Conservation (phyloP, 2,329 filamentous ascomycete genomes). For the Aspergillus bombycis region DNA sequence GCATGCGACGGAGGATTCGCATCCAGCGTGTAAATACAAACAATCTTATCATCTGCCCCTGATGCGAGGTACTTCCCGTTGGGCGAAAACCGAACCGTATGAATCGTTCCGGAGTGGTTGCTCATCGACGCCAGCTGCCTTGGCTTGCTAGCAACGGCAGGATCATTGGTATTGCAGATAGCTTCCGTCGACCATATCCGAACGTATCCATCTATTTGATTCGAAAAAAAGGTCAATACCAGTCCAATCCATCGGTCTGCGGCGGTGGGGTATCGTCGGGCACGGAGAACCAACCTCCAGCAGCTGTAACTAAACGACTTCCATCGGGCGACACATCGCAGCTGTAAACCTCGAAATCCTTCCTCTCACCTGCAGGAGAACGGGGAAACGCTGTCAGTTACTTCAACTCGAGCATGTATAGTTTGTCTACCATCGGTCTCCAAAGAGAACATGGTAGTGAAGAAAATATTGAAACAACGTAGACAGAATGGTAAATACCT, state of each 20-base stretch:
- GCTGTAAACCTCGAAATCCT: slow-evolving; percentile 98
- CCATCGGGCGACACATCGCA: slow-evolving; percentile 97
- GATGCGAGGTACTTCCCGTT: slow-evolving; percentile 95
- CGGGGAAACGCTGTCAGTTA: slow-evolving; percentile 19
- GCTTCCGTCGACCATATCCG: slow-evolving; percentile 97
- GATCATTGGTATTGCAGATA: slow-evolving; percentile 77
- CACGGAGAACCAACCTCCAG: slow-evolving; percentile 68
- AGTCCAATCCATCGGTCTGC: neutral
- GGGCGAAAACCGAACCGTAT: slow-evolving; percentile 93
- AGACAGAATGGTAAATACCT: slow-evolving; percentile 53
- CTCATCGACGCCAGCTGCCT: slow-evolving; percentile 97
- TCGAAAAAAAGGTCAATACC: slow-evolving; percentile 18
- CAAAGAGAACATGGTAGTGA: neutral
- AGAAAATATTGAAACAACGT: slow-evolving; percentile 4
- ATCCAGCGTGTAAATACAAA: slow-evolving; percentile 94
- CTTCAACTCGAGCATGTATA: neutral
- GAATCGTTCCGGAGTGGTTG: slow-evolving; percentile 96
- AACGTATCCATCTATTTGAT: slow-evolving; percentile 78
- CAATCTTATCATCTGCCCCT: slow-evolving; percentile 97
- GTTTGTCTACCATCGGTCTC: neutral
- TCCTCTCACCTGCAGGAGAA: slow-evolving; percentile 74
- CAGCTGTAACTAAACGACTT: slow-evolving; percentile 86
- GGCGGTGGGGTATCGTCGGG: neutral
- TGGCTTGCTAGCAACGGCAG: slow-evolving; percentile 71
- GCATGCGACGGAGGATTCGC: slow-evolving; percentile 75